Base-by-base conservation (phyloP, 352 stramenopile genomes). In the Pythium aphanidermatum region DNA sequence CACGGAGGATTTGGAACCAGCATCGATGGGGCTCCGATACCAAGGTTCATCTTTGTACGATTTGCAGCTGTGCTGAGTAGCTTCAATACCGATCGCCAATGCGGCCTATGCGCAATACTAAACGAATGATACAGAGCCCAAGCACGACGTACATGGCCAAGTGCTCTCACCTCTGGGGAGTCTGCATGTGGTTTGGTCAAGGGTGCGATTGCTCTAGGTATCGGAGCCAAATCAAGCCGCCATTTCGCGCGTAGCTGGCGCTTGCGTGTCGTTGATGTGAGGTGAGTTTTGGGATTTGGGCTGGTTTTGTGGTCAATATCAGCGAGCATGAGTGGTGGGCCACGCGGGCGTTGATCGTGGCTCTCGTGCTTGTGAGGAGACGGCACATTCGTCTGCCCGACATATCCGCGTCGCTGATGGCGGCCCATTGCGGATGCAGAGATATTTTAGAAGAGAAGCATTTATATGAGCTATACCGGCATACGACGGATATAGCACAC, bases 1-100 rank as follows among this genome's bases (percentile, higher is more conserved):
- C 5, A 83, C 70, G 1, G 73, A 70, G 5, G 58, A 55, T 29
- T 60, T 73, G 25, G 70, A 86, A 9, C 73, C 73, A 17, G 41
- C 44, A 2, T 66, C 70, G 16, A 81, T 57, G 4, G 65, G 65
- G 38, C 70, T 85, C 4, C 38, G 55, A 39, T 81, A 82, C 70
- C 70, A 86, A 5, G 61, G 34, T 13, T 83, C 68, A 35, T 76
- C 53, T 46, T 83, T 86, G 59, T 77, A 86, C 20, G 68, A 68
- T 55, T 86, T 86, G 36, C 48, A 42, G 6, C 51, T 46, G 24
- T 47, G 30, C 46, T 62, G 27, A 10, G 21, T 46, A 61, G 26
- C 16, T 42, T 58, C 46, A 26, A 63, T 63, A 20, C 49, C 58
- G 10, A 24, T 27, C 17, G 34, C 46, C 8, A 63, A 16, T 16